Evolutionary conservation across 2,329 filamentous ascomycete genomes (phyloP), one percentile per base, ranked within the genome.

Genomic region (Botryosphaeria agaves): DNA sequence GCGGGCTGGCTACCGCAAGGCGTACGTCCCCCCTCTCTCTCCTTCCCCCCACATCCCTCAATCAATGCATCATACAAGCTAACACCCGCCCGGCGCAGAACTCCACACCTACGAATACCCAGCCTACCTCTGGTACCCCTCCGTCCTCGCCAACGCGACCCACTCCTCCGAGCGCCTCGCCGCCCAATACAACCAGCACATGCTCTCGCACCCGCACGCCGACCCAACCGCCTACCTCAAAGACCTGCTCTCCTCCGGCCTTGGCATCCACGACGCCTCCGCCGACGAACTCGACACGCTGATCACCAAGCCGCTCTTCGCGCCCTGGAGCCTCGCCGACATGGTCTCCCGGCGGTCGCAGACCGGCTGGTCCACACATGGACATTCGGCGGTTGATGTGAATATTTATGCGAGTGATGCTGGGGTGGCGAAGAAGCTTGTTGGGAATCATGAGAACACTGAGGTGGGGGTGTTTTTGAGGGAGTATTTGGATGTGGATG

Each of bases 381-480:
- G 89, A 17, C 89, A 98, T 36, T 46, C 47, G 48, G 89, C 77
- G 30, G 84, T 89, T 5, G 89, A 98, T 49, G 89, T 98, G 29
- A 98, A 98, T 53, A 82, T 98, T 41, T 98, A 95, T 57, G 77
- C 80, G 31, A 85, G 79, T 0, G 74, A 80, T 3, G 64, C 69
- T 0, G 64, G 69, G 21, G 57, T 61, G 18, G 69, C 75, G 1
- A 64, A 69, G 26, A 61, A 66, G 9, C 62, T 93, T 5, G 59
- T 70, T 3, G 87, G 87, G 5, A 95, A 95, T 51, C 76, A 91
- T 32, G 89, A 98, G 61, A 98, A 98, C 49, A 95, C 76, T 0
- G 84, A 95, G 16, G 67, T 98, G 1, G 89, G 89, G 19, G 61
- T 68, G 26, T 98, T 94, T 51, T 56, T 98, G 34, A 62, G 72